Conservation (phyloP, 2,329 filamentous ascomycete species). For the Lachnellula subtilissima region DNA sequence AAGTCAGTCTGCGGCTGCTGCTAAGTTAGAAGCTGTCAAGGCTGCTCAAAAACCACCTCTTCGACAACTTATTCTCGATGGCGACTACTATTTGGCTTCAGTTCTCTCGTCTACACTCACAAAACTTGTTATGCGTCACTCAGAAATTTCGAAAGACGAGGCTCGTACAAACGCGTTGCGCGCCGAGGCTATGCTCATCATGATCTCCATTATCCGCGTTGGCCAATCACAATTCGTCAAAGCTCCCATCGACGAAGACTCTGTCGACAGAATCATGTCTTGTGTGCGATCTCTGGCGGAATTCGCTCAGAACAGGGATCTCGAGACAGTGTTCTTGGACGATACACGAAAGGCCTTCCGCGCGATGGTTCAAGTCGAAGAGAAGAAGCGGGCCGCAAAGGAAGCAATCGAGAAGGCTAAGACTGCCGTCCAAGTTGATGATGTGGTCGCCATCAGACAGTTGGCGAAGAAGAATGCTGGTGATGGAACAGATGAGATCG, state of each 20-base stretch:
- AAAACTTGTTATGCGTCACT: conserved; percentile 96
- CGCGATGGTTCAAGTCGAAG: conserved; percentile 94
- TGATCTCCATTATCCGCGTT: conserved; percentile 97
- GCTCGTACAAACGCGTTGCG: conserved; percentile 89
- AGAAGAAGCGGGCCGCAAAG: conserved; percentile 95
- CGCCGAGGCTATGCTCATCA: conserved; percentile 97
- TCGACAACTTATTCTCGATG: conserved; percentile 90
- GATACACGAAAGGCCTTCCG: conserved; percentile 95
- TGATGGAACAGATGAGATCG: conserved; percentile 79
- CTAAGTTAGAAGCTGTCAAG: conserved; percentile 93
- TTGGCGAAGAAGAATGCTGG: conserved; percentile 83
- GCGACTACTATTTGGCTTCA: conserved; percentile 92
- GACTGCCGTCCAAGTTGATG: conserved; percentile 85
- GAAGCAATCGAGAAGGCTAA: conserved; percentile 90
- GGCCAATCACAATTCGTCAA: conserved; percentile 99
- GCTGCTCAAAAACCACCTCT: conserved; percentile 94
- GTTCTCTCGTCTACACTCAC: conserved; percentile 95
- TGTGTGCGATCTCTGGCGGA: conserved; percentile 90
- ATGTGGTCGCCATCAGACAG: conserved; percentile 88
- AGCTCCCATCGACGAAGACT: conserved; percentile 94
- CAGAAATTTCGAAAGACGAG: conserved; percentile 80
- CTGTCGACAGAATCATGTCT: conserved; percentile 97
- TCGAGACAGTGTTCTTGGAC: conserved; percentile 88
- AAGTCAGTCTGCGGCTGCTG: conserved; percentile 82
- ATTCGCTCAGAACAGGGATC: conserved; percentile 81